phyloP scores from a whole-genome alignment of 75 land plant species.

The Isoetes taiwanensis region DNA sequence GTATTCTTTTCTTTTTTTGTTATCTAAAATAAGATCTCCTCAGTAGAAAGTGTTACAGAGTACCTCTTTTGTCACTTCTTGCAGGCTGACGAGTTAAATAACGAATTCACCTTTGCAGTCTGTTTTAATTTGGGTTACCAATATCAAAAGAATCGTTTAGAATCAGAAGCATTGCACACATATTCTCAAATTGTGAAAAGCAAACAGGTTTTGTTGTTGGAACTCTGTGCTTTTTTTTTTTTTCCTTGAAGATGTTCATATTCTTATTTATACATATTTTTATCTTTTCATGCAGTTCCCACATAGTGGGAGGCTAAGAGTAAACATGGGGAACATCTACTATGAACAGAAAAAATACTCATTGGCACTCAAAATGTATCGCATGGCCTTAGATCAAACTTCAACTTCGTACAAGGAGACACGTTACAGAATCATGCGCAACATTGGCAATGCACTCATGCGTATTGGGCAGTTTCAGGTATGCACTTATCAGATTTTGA shows the following conservation, averaged over 20 bases:
- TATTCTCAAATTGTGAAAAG: slow-evolving; percentile 31
- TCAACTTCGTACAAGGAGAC: slow-evolving; percentile 31
- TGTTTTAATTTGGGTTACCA: slow-evolving; percentile 30
- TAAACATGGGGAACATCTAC: slow-evolving; percentile 35
- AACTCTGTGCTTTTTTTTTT: neutral
- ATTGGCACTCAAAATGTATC: slow-evolving; percentile 31
- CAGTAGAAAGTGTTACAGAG: neutral
- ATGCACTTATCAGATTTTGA: neutral
- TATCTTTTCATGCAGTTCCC: slow-evolving; percentile 23
- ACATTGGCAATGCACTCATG: slow-evolving; percentile 30
- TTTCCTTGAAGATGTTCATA: neutral
- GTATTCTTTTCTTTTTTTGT: slow-evolving; percentile 6
- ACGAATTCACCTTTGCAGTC: slow-evolving; percentile 31
- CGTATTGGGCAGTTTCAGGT: slow-evolving; percentile 33
- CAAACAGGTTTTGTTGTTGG: slow-evolving; percentile 26
- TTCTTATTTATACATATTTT: neutral
- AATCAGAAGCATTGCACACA: slow-evolving; percentile 27
- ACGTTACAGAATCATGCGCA: slow-evolving; percentile 23
- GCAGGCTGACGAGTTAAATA: slow-evolving; percentile 28
- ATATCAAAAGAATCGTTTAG: slow-evolving; percentile 18
- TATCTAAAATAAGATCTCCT: too few species aligned
- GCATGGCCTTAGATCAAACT: slow-evolving; percentile 31
- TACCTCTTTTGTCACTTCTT: neutral
- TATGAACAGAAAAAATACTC: slow-evolving; percentile 24
- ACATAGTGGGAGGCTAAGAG: slow-evolving; percentile 21